These are phyloP conservation scores for Articulospora tetracladia DNA, from an alignment of 495 filamentous ascomycete genomes.

Conservation along the genomic window DNA sequence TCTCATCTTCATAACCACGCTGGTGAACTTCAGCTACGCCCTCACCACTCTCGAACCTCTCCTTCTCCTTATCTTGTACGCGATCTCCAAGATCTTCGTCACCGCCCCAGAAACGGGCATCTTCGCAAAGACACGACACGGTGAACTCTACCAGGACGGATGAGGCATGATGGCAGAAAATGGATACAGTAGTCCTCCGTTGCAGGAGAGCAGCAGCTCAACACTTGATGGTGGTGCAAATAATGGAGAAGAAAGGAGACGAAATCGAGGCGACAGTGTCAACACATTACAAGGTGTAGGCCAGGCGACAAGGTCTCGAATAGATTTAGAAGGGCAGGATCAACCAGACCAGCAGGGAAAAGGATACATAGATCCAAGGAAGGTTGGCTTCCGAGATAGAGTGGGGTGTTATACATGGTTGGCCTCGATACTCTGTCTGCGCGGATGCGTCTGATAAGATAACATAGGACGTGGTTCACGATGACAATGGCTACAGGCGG, in stretches of 20 bases:
- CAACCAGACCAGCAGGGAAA: slow-evolving; percentile 13
- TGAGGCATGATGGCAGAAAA: slow-evolving; percentile 16
- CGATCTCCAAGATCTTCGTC: slow-evolving; percentile 28
- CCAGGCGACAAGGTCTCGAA: background rate
- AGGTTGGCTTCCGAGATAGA: slow-evolving; percentile 1
- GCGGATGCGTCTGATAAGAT: slow-evolving; percentile 24
- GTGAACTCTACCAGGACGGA: slow-evolving; percentile 19
- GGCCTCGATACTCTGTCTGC: slow-evolving; percentile 40
- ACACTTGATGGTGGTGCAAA: slow-evolving; percentile 4
- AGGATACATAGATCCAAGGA: slow-evolving; percentile 5
- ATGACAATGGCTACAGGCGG: slow-evolving; percentile 83
- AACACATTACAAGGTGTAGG: background rate
- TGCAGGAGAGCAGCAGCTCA: background rate
- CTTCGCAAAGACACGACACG: slow-evolving; percentile 17
- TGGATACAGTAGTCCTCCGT: slow-evolving; percentile 20
- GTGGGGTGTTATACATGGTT: slow-evolving; percentile 23
- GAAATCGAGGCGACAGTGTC: background rate
- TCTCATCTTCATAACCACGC: slow-evolving; percentile 35
- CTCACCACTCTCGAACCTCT: slow-evolving; percentile 31
- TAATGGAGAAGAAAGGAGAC: slow-evolving; percentile 10
- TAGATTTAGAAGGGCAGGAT: background rate
- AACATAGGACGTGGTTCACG: slow-evolving; percentile 68
- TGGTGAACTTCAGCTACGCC: slow-evolving; percentile 35
- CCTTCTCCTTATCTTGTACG: slow-evolving; percentile 29
- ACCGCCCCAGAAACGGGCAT: slow-evolving; percentile 27